Percentiles rank a stretch among this genome's conserved stretches.
Conservation (phyloP, 2,329 filamentous ascomycete genomes). For the Pseudodiploospora longispora region DNA sequence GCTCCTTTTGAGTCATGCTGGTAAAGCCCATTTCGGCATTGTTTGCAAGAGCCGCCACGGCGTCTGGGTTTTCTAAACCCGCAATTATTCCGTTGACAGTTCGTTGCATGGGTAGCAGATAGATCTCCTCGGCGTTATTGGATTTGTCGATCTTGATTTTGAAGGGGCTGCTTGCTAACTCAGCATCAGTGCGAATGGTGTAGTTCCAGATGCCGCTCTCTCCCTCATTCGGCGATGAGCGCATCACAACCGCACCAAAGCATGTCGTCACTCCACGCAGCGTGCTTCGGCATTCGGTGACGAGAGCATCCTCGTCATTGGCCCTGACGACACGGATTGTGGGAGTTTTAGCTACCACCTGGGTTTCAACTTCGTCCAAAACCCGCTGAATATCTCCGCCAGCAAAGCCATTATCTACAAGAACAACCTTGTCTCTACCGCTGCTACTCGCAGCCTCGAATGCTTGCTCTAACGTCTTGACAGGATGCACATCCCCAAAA, state of each 20-base stretch:
- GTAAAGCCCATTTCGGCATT: constrained; percentile 69
- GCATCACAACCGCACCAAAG: constrained; percentile 67
- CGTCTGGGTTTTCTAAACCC: constrained; percentile 33
- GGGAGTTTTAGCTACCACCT: constrained; percentile 43
- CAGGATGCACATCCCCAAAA: constrained; percentile 51
- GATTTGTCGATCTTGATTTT: constrained; percentile 56
- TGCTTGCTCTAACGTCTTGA: constrained; percentile 59
- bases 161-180: constrained; percentile 46
- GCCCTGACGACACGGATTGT: constrained; percentile 50
- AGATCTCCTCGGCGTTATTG: constrained; percentile 69
- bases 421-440: constrained; percentile 61
- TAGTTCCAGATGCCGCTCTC: constrained; percentile 70
- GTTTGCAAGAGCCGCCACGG: constrained; percentile 27
- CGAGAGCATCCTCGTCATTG: constrained; percentile 47
- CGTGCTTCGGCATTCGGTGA: constrained; percentile 53
- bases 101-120: constrained; percentile 69
- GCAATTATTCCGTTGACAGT: constrained; percentile 70
- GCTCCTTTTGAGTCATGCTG: constrained; percentile 57
- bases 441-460: constrained; percentile 45
- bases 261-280: constrained; percentile 62
- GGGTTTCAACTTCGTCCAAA: constrained; percentile 53
- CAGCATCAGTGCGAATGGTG: constrained; percentile 68
- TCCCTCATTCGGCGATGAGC: constrained; percentile 67
- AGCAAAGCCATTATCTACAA: constrained; percentile 65
- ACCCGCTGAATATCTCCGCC: constrained; percentile 66